phyloP scores from a whole-genome alignment of 148 eudicot species.

The Oxyria digyna region DNA sequence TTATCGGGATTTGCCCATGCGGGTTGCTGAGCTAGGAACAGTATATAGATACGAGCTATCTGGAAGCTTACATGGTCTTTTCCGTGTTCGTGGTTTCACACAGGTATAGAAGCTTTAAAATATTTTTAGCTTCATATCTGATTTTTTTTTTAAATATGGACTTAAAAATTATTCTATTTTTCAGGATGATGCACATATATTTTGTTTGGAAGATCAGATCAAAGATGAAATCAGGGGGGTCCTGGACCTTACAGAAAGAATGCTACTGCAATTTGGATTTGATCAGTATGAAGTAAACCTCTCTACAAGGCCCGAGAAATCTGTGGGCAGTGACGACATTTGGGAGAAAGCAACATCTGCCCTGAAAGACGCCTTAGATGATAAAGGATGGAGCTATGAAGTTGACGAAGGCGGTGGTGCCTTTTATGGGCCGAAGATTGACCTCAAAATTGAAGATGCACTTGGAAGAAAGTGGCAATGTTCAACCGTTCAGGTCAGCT shows the following conservation, averaged over 20 bases:
- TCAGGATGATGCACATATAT: conserved; percentile 97
- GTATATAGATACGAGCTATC: conserved; percentile 95
- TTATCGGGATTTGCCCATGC: conserved; percentile 88
- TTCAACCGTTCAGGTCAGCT: conserved; percentile 78
- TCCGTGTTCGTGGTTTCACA: conserved; percentile 97
- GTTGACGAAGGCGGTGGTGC: conserved; percentile 99
- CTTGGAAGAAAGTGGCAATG: conserved; percentile 99
- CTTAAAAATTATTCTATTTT: conserved; percentile 7
- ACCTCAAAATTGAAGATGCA: conserved; percentile 99
- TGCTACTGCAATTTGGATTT: conserved; percentile 85
- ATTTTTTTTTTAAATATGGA: background rate
- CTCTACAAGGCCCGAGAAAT: conserved; percentile 87
- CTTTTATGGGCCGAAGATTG: conserved; percentile 96
- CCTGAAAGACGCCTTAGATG: conserved; percentile 78
- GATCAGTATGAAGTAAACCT: conserved; percentile 88
- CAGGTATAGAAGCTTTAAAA: conserved; percentile 52
- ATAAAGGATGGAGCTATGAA: conserved; percentile 93
- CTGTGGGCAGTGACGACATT: conserved; percentile 91
- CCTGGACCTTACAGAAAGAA: conserved; percentile 84
- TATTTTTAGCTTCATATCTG: background rate
- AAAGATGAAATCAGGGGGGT: conserved; percentile 94
- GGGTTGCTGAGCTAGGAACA: conserved; percentile 96
- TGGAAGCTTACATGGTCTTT: conserved; percentile 94
- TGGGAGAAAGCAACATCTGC: conserved; percentile 93
- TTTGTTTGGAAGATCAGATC: conserved; percentile 92